A percentile compares a stretch with the other conserved stretches of the same genome.
These are phyloP conservation scores for Eucalyptus pumila DNA, from an alignment of 345 rosid species.

Conservation along the genomic window DNA sequence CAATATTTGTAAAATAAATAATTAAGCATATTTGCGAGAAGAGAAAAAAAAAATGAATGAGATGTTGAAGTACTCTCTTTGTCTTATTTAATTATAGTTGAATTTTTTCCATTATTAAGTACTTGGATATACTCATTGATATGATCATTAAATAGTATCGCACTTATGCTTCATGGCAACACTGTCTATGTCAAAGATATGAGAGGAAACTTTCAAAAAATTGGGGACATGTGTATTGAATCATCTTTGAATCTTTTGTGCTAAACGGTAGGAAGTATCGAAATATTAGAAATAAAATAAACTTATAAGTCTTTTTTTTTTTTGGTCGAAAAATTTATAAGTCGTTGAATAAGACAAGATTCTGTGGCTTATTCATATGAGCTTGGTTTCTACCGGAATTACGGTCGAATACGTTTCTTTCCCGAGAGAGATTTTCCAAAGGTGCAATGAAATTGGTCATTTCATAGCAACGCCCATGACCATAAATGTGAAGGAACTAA, in stretches of 20 bases:
- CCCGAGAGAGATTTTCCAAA: neutral
- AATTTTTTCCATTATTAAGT: neutral
- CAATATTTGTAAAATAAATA: too few species aligned
- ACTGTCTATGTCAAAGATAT: neutral
- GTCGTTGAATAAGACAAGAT: neutral
- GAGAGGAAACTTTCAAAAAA: neutral
- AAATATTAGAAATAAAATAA: neutral
- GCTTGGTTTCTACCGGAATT: neutral
- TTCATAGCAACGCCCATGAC: neutral
- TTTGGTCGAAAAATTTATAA: too few species aligned
- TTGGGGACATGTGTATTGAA: neutral
- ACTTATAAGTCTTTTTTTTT: neutral
- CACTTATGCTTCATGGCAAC: neutral
- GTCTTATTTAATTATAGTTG: too few species aligned
- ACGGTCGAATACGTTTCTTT: neutral
- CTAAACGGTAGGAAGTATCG: neutral
- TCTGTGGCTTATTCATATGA: neutral
- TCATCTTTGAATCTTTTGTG: neutral
- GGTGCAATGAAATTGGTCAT: neutral
- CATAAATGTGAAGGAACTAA: neutral
- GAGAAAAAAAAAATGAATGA: too few species aligned
- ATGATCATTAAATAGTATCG: neutral
- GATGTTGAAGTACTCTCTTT: too few species aligned
- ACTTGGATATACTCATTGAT: neutral
- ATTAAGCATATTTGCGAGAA: too few species aligned